Evolutionary conservation across 2,329 filamentous ascomycete species (phyloP).

Genomic region (Pseudophaeomoniella oleicola): DNA sequence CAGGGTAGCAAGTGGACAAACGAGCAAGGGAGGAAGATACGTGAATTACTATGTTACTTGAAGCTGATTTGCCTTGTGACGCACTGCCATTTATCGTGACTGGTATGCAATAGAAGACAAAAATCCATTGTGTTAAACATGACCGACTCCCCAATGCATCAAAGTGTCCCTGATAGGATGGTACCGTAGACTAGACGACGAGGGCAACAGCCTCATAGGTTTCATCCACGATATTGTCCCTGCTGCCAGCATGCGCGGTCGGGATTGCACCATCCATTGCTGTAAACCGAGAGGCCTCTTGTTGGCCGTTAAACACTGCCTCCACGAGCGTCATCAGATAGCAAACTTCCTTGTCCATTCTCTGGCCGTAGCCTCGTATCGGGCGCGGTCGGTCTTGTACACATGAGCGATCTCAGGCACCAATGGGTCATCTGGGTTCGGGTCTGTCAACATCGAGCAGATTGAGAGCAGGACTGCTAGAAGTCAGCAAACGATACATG

Average conservation of each 20-base stretch:
- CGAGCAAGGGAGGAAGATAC: background rate
- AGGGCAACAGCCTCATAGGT: no score
- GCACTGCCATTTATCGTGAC: background rate
- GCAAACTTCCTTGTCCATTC: slow-evolving; percentile 99
- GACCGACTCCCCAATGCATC: background rate
- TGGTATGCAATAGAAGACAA: background rate
- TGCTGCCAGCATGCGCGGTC: no score
- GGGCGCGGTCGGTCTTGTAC: slow-evolving; percentile 95
- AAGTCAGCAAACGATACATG: slow-evolving; percentile 3
- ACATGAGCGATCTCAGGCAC: slow-evolving; percentile 98
- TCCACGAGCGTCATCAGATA: slow-evolving; percentile 59
- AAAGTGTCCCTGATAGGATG: no score
- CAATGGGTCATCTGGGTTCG: slow-evolving; percentile 96
- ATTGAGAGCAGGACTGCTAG: slow-evolving; percentile 79
- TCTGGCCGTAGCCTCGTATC: slow-evolving; percentile 90
- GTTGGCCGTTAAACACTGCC: no score
- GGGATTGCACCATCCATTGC: no score
- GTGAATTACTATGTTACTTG: background rate
- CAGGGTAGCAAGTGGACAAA: background rate
- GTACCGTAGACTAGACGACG: no score
- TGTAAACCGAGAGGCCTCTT: no score
- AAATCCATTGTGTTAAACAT: background rate
- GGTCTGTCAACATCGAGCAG: slow-evolving; percentile 99
- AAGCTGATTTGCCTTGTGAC: background rate
- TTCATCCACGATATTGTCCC: no score